Base-by-base conservation (phyloP, 805 yeast genomes). In the Candida verbasci region DNA sequence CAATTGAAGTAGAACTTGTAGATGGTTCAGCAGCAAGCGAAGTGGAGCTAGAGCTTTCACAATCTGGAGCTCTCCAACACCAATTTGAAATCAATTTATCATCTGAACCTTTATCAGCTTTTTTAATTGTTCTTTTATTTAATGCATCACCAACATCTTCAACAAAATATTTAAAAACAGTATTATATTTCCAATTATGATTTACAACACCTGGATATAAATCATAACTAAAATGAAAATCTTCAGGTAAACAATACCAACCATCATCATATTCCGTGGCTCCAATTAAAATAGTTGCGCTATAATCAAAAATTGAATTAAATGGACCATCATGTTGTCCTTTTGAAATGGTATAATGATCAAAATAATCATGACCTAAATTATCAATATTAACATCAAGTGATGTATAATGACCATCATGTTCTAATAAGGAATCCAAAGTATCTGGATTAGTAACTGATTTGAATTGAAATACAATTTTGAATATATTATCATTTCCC, bases 401-500 rank as follows among this genome's bases (percentile, higher is more conserved):
- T 21, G 24, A 30, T 4, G 24, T 15, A 29, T 7, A 18, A 10
- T 6, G 9, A 21, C 34, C 34, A 30, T 8, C 20, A n/a, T 15
- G 15, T 16, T 30, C 9, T 4, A 20, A 11, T 15, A 18, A 6
- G 18, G 17, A 24, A 20, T n/a, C 35, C 34, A 15, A 46, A 14
- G 4, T 10, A 12, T 16, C 9, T 12, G 28, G 41, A 31, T 42
- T 24, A 23, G 31, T 47, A n/a, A 42, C 43, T n/a, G 53, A 42
- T 24, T 43, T 42, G 25, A 49, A 51, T 29, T 43, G 38, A 23
- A 51, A 32, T 12, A 48, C 45, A 29, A 48, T 52, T 41, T 51
- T 45, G 42, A 39, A 50, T 21, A 45, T 30, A 36, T 45, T 47
- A 24, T 35, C 52, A 23, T 39, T 29, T 17, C 46, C 49, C 29